Base-by-base conservation (phyloP, 2,329 filamentous ascomycete species). In the Ophiocordyceps sinensis region DNA sequence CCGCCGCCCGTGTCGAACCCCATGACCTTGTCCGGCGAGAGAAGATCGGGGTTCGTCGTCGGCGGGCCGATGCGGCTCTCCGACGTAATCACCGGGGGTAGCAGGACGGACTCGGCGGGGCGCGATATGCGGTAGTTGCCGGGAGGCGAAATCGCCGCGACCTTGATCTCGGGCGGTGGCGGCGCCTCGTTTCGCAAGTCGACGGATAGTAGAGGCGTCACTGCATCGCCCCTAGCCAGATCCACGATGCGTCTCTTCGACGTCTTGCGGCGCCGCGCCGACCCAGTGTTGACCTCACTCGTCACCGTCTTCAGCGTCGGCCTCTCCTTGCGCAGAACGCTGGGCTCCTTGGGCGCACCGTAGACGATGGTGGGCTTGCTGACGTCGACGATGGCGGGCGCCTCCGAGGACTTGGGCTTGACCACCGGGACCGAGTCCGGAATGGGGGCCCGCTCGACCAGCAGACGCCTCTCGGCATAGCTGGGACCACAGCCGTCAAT, bases 401-500 rank as follows among this genome's bases (percentile, higher is more conserved):
- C 63, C 49, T 85, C 79, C 13, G 77, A 71, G 4, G 71, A 68
- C 23, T 71, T 67, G 13, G 81, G 77, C 57, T 82, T 85, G 43
- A 94, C 74, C 14, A 94, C 79, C 0, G 87, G 86, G 9, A 87
- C 79, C 31, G 75, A 79, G 23, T 82, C 74, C 15, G 80, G 77
- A 50, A 93, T 79, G 2, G 84, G 81, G 11, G 72, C 84, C 37
- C 88, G 78, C 39, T 95, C 88, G 5, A 88, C 74, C 36, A 98
- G 70, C 49, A 84, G 81, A 53, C 86, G 86, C 56, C 79, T 80
- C 65, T 98, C 91, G 14, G 79, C 75, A 54, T 86, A 93, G n/a
- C 75, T 81, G 1, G 91, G 89, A 0, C 82, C 82, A 29, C 77
- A 76, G 2, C 82, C 80, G 57, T 98, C 91, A 51, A 98, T 89